These are phyloP conservation scores for Elsinoe batatas DNA, from an alignment of 2,329 filamentous ascomycete genomes.

Conservation along the genomic window DNA sequence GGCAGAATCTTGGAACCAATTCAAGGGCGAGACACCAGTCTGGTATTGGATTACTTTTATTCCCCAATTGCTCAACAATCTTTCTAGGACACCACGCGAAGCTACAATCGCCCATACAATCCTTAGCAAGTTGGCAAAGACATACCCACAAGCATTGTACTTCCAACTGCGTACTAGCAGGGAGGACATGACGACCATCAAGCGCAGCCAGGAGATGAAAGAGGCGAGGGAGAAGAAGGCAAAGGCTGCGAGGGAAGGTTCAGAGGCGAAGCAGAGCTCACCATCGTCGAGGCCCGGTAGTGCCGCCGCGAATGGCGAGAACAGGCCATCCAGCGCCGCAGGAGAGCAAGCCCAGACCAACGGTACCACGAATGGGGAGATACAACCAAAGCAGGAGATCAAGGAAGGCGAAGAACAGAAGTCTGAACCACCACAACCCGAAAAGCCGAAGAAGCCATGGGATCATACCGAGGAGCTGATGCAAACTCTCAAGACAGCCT, in stretches of 20 bases:
- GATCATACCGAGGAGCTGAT: constrained; percentile 94
- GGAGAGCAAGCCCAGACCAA: constrained; percentile 30
- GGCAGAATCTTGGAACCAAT: constrained; percentile 81
- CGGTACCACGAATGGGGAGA: constrained; percentile 28
- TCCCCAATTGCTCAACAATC: constrained; percentile 82
- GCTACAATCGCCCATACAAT: constrained; percentile 77
- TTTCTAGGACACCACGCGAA: constrained; percentile 69
- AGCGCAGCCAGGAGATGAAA: constrained; percentile 67
- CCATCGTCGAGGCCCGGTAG: constrained; percentile 32
- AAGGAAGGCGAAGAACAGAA: constrained; percentile 19
- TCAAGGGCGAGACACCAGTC: constrained; percentile 91
- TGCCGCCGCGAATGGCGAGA: constrained; percentile 31
- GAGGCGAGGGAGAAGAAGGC: constrained; percentile 45
- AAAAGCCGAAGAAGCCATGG: constrained; percentile 69
- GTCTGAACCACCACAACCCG: constrained; percentile 28
- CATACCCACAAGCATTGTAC: constrained; percentile 88
- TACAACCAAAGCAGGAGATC: constrained; percentile 25
- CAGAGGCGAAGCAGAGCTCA: constrained; percentile 31
- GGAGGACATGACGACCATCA: constrained; percentile 87
- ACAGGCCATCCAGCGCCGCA: constrained; percentile 31
- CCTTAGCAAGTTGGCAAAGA: constrained; percentile 85
- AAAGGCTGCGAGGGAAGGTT: constrained; percentile 49
- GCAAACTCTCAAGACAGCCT: constrained; percentile 90
- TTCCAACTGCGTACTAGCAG: constrained; percentile 88
- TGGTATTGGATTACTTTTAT: constrained; percentile 99